Conservation (phyloP, 1,139 yeast genomes). For the Hansenula lynferdii region DNA sequence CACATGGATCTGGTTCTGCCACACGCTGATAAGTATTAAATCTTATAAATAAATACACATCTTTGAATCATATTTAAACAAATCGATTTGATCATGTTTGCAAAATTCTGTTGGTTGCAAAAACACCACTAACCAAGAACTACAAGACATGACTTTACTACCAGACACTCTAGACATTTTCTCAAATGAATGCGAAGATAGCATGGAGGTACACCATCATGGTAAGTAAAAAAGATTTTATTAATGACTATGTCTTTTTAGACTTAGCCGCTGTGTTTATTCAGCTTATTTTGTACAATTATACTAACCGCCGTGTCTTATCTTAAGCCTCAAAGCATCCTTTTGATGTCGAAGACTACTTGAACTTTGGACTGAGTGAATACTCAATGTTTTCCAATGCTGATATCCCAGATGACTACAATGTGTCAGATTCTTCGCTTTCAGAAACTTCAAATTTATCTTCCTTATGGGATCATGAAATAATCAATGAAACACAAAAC, state of each 20-base stretch:
- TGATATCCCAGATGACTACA: conserved; percentile 16
- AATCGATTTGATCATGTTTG: too few species aligned
- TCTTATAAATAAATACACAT: too few species aligned
- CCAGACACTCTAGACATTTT: conserved; percentile 1
- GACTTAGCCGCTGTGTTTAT: too few species aligned
- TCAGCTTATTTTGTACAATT: neutral
- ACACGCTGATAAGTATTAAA: too few species aligned
- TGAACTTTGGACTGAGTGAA: conserved; percentile 19
- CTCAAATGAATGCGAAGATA: neutral
- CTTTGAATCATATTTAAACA: too few species aligned
- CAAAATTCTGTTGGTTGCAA: too few species aligned
- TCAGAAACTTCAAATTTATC: neutral
- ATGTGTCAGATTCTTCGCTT: neutral
- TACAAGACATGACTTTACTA: neutral
- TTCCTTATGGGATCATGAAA: too few species aligned
- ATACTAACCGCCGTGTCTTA: neutral
- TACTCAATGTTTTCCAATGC: conserved; percentile 15
- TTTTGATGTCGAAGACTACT: conserved; percentile 20
- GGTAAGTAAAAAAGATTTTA: too few species aligned
- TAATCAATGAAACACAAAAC: neutral
- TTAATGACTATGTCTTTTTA: too few species aligned
- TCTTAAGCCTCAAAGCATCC: conserved; percentile 16
- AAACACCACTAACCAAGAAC: neutral
- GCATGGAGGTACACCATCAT: neutral
- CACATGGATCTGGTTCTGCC: too few species aligned